Base-by-base conservation (phyloP, 2,329 filamentous ascomycete genomes). In the Alternaria sp. region DNA sequence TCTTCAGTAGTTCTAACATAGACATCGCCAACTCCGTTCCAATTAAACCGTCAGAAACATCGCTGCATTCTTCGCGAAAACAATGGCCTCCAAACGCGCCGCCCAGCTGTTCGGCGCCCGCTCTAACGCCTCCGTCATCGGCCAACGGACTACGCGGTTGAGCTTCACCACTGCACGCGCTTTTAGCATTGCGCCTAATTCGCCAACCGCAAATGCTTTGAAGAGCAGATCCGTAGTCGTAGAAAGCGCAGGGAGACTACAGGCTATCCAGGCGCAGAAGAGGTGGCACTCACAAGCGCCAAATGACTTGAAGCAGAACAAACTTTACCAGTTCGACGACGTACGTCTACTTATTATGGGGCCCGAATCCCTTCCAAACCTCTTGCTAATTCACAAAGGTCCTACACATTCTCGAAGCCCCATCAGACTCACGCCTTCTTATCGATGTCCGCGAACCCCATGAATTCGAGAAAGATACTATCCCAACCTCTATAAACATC, bases 401-500 rank as follows among this genome's bases (percentile, higher is more conserved):
- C 57, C 75, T 81, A 55, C 60, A 74, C 57, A 71, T 81, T 45
- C 49, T 73, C 60, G 64, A 72, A 64, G 59, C 64, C 36, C 70
- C 73, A 7, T 66, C 68, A 44, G 48, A 69, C 54, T 69, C 74
- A 46, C 62, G 69, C 65, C 60, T 80, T 76, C 53, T 79, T 62
- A 73, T 78, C 64, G 91, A 94, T 79, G 86, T 90, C 54, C 91
- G 92, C 76, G 91, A 94, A 76, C 90, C 90, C 2, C 69, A 72
- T 64, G 92, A 95, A 77, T 86, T 91, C 61, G 70, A 79, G 52
- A 77, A 82, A 7, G 87, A 86, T 9, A 86, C 82, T 64, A 97
- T 99, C 74, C 95, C 95, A 1, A 86, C 86, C 46, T 89, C 93
- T 1, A 81, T 94, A 72, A 94, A 94, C 82, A 87, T 99, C 50